Conservation (phyloP, 202 grass and related monocot genomes). For the Dendrocalamus latiflorus region DNA sequence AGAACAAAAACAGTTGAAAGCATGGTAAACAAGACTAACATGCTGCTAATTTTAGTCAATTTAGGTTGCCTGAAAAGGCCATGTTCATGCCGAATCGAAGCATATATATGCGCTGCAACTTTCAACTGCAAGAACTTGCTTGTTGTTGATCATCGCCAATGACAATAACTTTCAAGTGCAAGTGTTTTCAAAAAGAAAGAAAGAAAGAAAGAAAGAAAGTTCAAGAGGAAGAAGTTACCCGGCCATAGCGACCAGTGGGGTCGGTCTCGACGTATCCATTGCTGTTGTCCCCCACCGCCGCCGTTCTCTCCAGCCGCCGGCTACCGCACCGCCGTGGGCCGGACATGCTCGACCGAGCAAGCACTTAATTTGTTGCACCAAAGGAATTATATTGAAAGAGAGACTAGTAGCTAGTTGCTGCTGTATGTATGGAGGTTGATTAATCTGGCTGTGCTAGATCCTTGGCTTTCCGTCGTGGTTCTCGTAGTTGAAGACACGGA, state of each 20-base stretch:
- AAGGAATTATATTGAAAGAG: not conserved
- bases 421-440: not conserved
- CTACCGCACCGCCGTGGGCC: not conserved
- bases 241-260: conserved; percentile 64
- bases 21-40: not conserved
- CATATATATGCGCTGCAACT: not conserved
- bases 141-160: not conserved
- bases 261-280: conserved; percentile 72
- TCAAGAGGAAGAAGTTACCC: conserved; percentile 27
- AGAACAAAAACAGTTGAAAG: not conserved
- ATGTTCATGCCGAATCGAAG: not conserved
- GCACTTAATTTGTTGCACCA: not conserved
- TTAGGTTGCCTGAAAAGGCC: not conserved
- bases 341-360: not conserved
- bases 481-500: conserved; percentile 26
- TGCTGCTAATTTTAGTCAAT: not conserved
- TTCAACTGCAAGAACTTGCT: not conserved
- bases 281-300: conserved; percentile 1
- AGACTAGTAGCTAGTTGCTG: not conserved
- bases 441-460: conserved; percentile 19
- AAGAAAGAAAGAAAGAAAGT: not conserved
- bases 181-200: not conserved
- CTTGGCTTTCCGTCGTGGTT: conserved; percentile 31
- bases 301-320: not conserved
- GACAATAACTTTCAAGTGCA: not conserved